Evolutionary conservation across 1,284 basidiomycete genomes (phyloP), one percentile per base, ranked within the genome.

Genomic region (Nidula niveotomentosa): DNA sequence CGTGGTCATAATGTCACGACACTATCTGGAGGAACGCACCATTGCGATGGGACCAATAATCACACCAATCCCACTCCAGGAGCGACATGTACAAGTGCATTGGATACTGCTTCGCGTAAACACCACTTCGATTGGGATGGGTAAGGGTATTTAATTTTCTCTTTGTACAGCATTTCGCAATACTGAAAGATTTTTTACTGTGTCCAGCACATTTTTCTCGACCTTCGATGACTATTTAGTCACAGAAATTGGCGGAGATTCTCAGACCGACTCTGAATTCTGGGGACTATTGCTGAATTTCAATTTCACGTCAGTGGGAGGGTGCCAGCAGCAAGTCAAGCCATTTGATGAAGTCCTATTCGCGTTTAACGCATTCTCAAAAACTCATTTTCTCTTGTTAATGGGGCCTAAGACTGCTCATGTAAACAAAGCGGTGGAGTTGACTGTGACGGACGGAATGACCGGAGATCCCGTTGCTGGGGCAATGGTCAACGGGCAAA

Each of bases 1-100:
- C 58, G 54, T 36, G 75, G 75, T 15, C 76, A 76, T 56, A 64
- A 71, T 48, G 65, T 78, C 12, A 71, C 71, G 3, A 74, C 74
- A 0, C 52, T 61, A 18, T 69, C 66, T 9, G 74, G 71, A 7
- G 75, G 70, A 2, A 73, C 59, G 8, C 72, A 73, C 53, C 69
- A 67, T 23, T 78, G 76, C 62, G 73, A 77, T 60, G 75, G 76
- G 9, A 74, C 74, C 6, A 77, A 79, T 54, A 59, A 68, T 50
- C 46, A 63, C n/a, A 60, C 59, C 5, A 71, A 76, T 49, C 62
- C 60, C 6, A 53, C 52, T 10, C 70, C 75, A 6, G 75, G 74
- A 8, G 70, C 76, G 6, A 76, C 76, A 0, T 69, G 67, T 50
- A 77, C 72, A 2, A 72, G 67, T 53, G 74, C 73, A 7, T 62